Evolutionary conservation across 768 basidiomycete genomes (phyloP), one percentile per base, ranked within the genome.

Genomic region (Pisolithus sp.): DNA sequence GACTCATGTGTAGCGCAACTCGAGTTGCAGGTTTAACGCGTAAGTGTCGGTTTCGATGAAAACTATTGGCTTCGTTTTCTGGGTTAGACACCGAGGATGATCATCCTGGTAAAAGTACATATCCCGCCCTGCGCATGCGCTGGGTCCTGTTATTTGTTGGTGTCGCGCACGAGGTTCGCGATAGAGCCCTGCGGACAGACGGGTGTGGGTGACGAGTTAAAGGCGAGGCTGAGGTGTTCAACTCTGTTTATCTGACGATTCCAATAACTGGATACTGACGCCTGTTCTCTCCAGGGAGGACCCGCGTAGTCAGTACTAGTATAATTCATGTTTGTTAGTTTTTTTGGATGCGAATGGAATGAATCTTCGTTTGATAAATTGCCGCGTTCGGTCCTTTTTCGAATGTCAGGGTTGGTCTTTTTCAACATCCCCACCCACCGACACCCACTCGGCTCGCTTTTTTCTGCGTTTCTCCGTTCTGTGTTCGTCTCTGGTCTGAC

Each of bases 91-190:
- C 80, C 85, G 64, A 78, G 66, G 89, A 91, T 66, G 87, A 90
- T 70, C 78, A 83, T 73, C 83, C 88, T 91, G 88, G 88, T 91
- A 90, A 91, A 85, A 73, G 79, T 66, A 91, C 80, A 71, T 81
- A 86, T 73, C 88, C 83, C 81, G 74, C 63, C 70, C 64, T 55
- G 45, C 47, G 52, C 46, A 59, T 65, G 23, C n/a, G n/a, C 23
- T 21, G 41, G 41, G 21, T 45, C 21, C 43, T 21, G 10, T 21
- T 18, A 18, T 18, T 26, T 26, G 21, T 20, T 41, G 40, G 40
- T 17, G 70, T 68, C 68, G 62, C 63, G 61, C 57, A 36, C 46
- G 48, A 53, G 57, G 60, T 53, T 59, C 59, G n/a, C 34, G 56
- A 52, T 34, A 57, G 62, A 70, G 58, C 60, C 65, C 52, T 53